Conservation (phyloP, 1,284 basidiomycete genomes). For the Lentinula novae-zelandiae region DNA sequence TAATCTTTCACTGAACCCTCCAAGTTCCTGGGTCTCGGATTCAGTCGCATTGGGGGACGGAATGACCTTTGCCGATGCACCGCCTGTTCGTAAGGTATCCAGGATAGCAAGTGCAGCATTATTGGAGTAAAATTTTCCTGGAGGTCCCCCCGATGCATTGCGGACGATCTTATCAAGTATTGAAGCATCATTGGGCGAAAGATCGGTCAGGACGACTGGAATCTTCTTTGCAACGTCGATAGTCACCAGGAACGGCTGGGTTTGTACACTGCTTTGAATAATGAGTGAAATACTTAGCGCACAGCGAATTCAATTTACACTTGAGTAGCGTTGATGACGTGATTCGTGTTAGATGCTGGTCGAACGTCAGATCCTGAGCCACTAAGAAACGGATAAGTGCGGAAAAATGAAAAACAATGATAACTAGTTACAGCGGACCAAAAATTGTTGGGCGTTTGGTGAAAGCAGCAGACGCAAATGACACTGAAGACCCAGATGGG, state of each 20-base stretch:
- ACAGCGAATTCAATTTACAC: neutral
- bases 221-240: slow-evolving; percentile 39
- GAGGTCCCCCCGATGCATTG: slow-evolving; percentile 34
- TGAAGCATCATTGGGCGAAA: slow-evolving; percentile 25
- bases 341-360: neutral
- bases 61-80: slow-evolving; percentile 42
- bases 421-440: slow-evolving; percentile 46
- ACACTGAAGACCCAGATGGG: slow-evolving; percentile 28
- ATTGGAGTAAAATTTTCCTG: slow-evolving; percentile 52
- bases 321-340: neutral
- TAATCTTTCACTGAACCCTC: slow-evolving; percentile 41
- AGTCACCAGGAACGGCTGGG: slow-evolving; percentile 31
- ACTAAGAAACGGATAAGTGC: slow-evolving; percentile 21
- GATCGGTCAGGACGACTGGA: slow-evolving; percentile 39
- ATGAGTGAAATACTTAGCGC: neutral
- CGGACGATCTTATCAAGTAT: slow-evolving; percentile 32
- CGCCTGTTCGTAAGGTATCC: slow-evolving; percentile 44
- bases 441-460: slow-evolving; percentile 46
- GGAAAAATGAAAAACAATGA: neutral
- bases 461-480: slow-evolving; percentile 22
- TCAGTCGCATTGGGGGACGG: slow-evolving; percentile 34
- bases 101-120: slow-evolving; percentile 42
- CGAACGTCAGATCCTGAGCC: slow-evolving; percentile 26
- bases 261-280: neutral
- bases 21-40: slow-evolving; percentile 39